Base-by-base conservation (phyloP, 169 alveolate species). In the Neospora caninum region DNA sequence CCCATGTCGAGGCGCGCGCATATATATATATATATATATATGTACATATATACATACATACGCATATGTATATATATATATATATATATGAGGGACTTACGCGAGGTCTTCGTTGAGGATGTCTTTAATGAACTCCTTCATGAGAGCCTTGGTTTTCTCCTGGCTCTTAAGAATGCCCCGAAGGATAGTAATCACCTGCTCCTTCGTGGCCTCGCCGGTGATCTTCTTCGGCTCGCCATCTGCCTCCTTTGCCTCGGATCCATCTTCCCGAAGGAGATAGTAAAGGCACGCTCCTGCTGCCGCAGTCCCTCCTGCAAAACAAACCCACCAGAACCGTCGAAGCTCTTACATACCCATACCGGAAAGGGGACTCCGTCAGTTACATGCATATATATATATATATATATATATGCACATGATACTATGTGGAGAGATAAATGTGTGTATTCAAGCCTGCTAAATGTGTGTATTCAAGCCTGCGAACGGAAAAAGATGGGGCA, bases 101-200 rank as follows among this genome's bases (percentile, higher is more conserved):
- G 95, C 67, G 88, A 69, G 34, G 43, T 92, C 92, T 80, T 64
- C 92, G 41, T 92, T 83, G 70, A 92, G 70, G 38, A 92, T 83
- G n/a, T 84, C 86, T 67, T 83, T 80, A 34, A 88, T 92, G 54
- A 95, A 88, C 49, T 88, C 80, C 93, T 93, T 93, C 97, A 95
- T 94, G 43, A 95, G 54, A 58, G 91, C 92, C 94, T 94, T 96
- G 43, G 94, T 92, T 83, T 93, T 91, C 80, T 96, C 95, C 91
- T 96, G 97, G 53, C 96, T 93, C 82, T 88, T 94, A 34, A 94
- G 69, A 49, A 96, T 96, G 88, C 94, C 97, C 34, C 92, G 94
- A 41, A 96, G 95, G 49, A 96, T 92, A 41, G 84, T 69, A 91
- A 96, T 25, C 93, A 96, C 95, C 96, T 96, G 96, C 91, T 94